phyloP scores from a whole-genome alignment of 768 basidiomycete species.

The Peribolospora baueri region DNA sequence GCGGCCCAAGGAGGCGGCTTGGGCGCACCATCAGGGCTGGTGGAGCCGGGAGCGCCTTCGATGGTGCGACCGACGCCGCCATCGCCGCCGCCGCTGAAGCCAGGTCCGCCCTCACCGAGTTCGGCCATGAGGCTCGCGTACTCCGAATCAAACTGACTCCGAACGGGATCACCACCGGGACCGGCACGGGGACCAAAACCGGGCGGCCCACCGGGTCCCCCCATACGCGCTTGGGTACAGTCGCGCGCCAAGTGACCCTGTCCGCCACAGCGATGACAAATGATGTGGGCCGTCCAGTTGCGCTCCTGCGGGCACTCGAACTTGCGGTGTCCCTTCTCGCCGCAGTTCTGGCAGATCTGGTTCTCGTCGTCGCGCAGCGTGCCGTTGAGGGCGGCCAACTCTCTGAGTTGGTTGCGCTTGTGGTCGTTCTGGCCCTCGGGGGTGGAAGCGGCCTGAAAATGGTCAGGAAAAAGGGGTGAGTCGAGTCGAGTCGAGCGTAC shows the following conservation, averaged over 20 bases:
- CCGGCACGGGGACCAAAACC: slow-evolving; percentile 4
- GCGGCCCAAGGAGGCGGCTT: no score
- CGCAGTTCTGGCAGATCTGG: slow-evolving; percentile 93
- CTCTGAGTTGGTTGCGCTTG: slow-evolving; percentile 94
- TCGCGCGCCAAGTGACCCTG: slow-evolving; percentile 98
- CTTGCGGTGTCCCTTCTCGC: slow-evolving; percentile 82
- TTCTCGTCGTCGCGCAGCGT: slow-evolving; percentile 99
- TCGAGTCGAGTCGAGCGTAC: not conserved
- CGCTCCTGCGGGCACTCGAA: slow-evolving; percentile 97
- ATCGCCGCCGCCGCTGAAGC: slow-evolving; percentile 25
- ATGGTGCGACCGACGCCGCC: not conserved
- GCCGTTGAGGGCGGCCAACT: slow-evolving; percentile 89
- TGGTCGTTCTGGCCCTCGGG: slow-evolving; percentile 99
- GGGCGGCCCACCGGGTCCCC: not conserved
- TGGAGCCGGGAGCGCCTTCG: no score
- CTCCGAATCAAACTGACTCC: slow-evolving; percentile 78
- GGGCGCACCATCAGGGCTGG: no score
- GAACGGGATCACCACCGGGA: slow-evolving; percentile 28
- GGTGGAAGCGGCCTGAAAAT: slow-evolving; percentile 69
- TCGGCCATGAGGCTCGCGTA: slow-evolving; percentile 95
- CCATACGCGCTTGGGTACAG: slow-evolving; percentile 24
- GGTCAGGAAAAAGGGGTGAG: not conserved
- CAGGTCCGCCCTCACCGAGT: slow-evolving; percentile 48
- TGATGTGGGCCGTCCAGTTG: slow-evolving; percentile 94
- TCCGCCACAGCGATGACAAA: slow-evolving; percentile 93